Evolutionary conservation across 2,329 filamentous ascomycete species (phyloP).

Genomic region (Chrysoporthe cubensis): DNA sequence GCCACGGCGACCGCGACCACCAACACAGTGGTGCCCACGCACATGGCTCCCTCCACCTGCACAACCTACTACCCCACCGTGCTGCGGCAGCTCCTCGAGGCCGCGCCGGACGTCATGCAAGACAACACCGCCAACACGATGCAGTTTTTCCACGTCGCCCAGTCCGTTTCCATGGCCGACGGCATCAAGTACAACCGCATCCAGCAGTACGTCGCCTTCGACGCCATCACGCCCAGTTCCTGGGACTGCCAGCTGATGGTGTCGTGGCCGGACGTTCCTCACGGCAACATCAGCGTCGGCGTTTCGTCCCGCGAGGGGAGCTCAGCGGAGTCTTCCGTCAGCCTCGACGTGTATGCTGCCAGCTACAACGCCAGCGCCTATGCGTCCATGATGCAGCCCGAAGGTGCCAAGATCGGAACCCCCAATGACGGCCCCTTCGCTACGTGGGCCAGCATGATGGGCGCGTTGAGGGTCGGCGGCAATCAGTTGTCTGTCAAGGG

Average conservation of each 20-base stretch:
- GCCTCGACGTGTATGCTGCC: slow-evolving; percentile 29
- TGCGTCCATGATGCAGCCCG: background rate
- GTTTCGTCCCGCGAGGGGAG: slow-evolving; percentile 13
- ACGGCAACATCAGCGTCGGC: slow-evolving; percentile 12
- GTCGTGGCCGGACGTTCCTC: slow-evolving; percentile 23
- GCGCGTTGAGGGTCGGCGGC: slow-evolving; percentile 15
- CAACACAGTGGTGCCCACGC: slow-evolving; percentile 17
- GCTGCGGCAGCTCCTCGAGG: slow-evolving; percentile 24
- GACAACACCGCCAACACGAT: slow-evolving; percentile 22
- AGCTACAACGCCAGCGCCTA: slow-evolving; percentile 23
- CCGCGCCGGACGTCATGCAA: slow-evolving; percentile 17
- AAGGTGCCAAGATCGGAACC: slow-evolving; percentile 12
- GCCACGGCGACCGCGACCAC: background rate
- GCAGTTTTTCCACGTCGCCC: slow-evolving; percentile 24
- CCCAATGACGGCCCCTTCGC: slow-evolving; percentile 22
- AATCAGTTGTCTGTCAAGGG: slow-evolving; percentile 7
- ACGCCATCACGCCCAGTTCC: slow-evolving; percentile 22
- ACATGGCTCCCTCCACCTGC: slow-evolving; percentile 24
- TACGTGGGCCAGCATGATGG: slow-evolving; percentile 28
- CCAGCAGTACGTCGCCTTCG: slow-evolving; percentile 27
- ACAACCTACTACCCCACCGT: slow-evolving; percentile 27
- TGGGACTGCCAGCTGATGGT: slow-evolving; percentile 30
- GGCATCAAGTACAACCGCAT: slow-evolving; percentile 28
- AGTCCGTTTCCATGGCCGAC: slow-evolving; percentile 26
- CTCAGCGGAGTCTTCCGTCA: slow-evolving; percentile 16